Base-by-base conservation (phyloP, 1,139 yeast genomes). In the Sugiyamaella grinbergsii region DNA sequence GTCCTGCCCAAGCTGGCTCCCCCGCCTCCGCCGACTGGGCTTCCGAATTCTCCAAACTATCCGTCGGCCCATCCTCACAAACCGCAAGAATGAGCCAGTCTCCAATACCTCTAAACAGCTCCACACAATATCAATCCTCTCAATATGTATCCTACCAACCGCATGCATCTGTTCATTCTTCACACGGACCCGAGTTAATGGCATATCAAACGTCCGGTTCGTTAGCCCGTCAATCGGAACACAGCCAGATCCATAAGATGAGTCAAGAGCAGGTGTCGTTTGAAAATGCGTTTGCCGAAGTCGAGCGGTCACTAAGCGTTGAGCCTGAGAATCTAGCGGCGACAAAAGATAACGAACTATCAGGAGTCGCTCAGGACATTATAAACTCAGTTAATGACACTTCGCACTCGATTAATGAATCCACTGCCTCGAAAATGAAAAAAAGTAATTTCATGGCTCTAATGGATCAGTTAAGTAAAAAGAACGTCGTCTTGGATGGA, bases 381-480 rank as follows among this genome's bases (percentile, higher is more conserved):
- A 60, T 68, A 4, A 42, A 55, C 26, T 49, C 52, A 26, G 49
- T 49, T 22, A 36, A 48, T 13, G 47, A 51, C n/a, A 16, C 40
- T 10, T 47, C 56, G 8, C 36, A 33, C 10, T 32, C 42, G n/a
- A 34, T 32, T 7, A 42, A 36, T 13, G 22, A 24, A 18, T 29
- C 50, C 7, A 59, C 62, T n/a, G 54, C 64, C 13, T 61, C 61
- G 33, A 72, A 72, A 53, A 66, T 72, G 54, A 58, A 63, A 49
- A 61, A 64, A 45, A 68, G 73, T 41, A 62, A 68, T 33, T 72
- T 72, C 54, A 62, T 72, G 64, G 60, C 64, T n/a, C 60, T 72
- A 36, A 71, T 72, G 76, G 63, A 63, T 33, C 64, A 68, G 47
- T 59, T 72, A 13, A 60, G 71, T 22, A 63, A 64, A 37, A 59